These are phyloP conservation scores for Neovahlkampfia damariscottae DNA, from an alignment of 78 protist species.

Conservation along the genomic window DNA sequence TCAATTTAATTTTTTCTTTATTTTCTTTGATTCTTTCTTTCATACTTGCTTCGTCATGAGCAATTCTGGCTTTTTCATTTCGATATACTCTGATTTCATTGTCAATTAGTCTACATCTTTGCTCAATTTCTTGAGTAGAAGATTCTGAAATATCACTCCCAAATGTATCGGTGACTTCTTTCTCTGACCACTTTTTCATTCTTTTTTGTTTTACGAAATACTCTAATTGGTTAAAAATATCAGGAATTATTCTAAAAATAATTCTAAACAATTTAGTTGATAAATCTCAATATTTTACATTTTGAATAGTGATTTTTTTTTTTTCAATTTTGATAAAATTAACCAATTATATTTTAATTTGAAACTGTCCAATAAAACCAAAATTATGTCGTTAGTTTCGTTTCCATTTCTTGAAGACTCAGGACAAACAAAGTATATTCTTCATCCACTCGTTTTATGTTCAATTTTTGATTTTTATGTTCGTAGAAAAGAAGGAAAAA, in stretches of 20 bases:
- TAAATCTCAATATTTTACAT: no score
- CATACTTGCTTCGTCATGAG: slow-evolving; percentile 36
- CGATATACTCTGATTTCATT: slow-evolving; percentile 27
- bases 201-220: no score
- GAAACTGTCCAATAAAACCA: no score
- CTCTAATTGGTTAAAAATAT: no score
- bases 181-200: background rate
- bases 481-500: slow-evolving; percentile 44
- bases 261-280: no score
- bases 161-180: background rate
- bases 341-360: no score
- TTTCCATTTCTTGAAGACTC: no score
- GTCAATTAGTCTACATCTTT: slow-evolving; percentile 35
- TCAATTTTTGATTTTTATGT: slow-evolving; percentile 44
- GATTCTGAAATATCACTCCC: slow-evolving; percentile 17
- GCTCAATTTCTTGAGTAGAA: slow-evolving; percentile 24
- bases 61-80: slow-evolving; percentile 6
- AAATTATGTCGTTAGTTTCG: no score
- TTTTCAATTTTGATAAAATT: no score
- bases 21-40: slow-evolving; percentile 82
- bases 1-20: slow-evolving; percentile 77
- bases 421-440: background rate
- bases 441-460: slow-evolving; percentile 51
- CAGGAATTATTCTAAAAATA: no score
- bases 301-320: no score